Conservation (phyloP, 2,329 filamentous ascomycete genomes). For the Graphilbum fragrans region DNA sequence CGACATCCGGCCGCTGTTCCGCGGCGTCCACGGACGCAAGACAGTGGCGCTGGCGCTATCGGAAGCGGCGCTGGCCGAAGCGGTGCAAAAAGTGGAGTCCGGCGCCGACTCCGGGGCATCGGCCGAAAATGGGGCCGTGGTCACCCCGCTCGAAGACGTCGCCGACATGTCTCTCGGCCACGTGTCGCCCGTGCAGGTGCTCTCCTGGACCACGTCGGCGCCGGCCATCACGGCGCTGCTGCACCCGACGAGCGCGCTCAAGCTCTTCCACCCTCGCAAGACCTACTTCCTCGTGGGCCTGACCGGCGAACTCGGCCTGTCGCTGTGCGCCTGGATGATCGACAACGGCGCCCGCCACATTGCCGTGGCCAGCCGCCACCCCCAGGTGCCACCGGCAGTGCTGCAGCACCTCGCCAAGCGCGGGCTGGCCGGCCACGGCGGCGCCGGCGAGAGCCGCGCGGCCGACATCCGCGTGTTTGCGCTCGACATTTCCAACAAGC, state of each 20-base stretch:
- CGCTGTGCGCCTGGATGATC: conserved; percentile 13
- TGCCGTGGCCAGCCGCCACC: conserved; percentile 1
- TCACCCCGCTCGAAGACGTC: background rate
- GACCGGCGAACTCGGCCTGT: conserved; percentile 12
- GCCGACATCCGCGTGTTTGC: background rate
- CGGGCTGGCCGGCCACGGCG: conserved; percentile 8
- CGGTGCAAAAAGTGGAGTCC: background rate
- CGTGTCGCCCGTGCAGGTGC: background rate
- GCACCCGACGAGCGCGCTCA: conserved; percentile 13
- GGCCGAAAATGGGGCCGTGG: background rate
- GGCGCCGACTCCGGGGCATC: too few relatives aligned
- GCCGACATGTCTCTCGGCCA: conserved; percentile 8
- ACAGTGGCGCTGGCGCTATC: background rate
- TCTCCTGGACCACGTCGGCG: conserved; percentile 27
- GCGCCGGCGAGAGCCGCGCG: conserved; percentile 14
- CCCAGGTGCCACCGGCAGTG: background rate
- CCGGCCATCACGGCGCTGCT: conserved; percentile 24
- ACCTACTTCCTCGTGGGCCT: conserved; percentile 19
- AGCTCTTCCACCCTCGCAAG: conserved; percentile 25
- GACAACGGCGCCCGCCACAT: conserved; percentile 12
- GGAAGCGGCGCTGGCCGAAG: background rate
- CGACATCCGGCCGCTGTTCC: background rate
- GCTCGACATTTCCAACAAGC: conserved; percentile 8
- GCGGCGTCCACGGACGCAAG: background rate
- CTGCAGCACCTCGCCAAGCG: background rate